Evolutionary conservation across 148 eudicot genomes (phyloP).

Genomic region (Bassia scoparia): DNA sequence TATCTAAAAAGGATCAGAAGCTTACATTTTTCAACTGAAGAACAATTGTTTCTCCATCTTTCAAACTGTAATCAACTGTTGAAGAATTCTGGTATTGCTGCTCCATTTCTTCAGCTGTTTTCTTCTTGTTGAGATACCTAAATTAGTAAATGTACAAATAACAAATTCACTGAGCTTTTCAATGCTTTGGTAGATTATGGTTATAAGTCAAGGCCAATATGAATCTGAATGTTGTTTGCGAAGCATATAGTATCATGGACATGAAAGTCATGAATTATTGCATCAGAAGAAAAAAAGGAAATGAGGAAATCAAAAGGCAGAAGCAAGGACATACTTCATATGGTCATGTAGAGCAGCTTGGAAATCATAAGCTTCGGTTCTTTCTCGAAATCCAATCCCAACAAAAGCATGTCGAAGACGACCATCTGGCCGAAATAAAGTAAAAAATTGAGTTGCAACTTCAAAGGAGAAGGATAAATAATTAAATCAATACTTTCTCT

Average conservation of each 20-base stretch:
- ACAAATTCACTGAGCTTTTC: neutral
- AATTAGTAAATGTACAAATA: neutral
- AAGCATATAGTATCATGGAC: neutral
- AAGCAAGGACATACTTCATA: conserved; percentile 62
- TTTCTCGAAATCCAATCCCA: conserved; percentile 94
- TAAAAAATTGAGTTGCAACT: neutral
- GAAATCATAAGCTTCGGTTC: conserved; percentile 91
- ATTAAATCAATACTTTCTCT: too few relatives aligned
- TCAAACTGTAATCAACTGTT: conserved; percentile 87
- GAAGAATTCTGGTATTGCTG: conserved; percentile 76
- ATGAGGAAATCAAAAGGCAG: neutral
- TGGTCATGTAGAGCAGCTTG: conserved; percentile 99
- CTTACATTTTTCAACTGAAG: conserved; percentile 78
- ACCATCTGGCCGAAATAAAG: conserved; percentile 52
- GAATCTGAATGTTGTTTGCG: neutral
- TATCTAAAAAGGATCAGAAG: neutral
- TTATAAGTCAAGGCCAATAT: neutral
- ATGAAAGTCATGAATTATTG: too few relatives aligned
- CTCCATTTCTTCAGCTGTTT: conserved; percentile 99
- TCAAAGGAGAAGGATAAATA: neutral
- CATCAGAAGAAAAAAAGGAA: neutral
- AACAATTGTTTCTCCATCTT: conserved; percentile 89
- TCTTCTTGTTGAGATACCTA: conserved; percentile 91
- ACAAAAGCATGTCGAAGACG: conserved; percentile 96
- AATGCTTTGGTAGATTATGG: neutral